Base-by-base conservation (phyloP, 2,329 filamentous ascomycete genomes). In the Didymella sp. region DNA sequence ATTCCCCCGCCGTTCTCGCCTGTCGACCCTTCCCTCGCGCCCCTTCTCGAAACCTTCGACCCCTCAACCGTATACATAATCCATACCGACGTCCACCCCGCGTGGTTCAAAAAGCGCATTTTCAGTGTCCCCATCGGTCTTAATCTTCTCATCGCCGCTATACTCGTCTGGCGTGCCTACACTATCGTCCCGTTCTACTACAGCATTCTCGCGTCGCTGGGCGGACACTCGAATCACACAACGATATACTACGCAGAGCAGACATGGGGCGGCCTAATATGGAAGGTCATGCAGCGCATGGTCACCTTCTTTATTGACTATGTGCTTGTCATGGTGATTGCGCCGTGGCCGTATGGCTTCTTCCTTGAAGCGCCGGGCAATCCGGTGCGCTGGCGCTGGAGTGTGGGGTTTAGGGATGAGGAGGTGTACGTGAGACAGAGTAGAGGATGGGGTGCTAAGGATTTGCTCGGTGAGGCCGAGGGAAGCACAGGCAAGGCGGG, bases 371-470 rank as follows among this genome's bases (percentile, higher is more conserved):
- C 83, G 80, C 69, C 90, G 78, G 76, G 74, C 2, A 86, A 85
- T 62, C 92, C 92, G 0, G 79, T 87, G 33, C 74, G 78, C 35
- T 97, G 93, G 92, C 86, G 93, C 45, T 85, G 85, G 76, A 81
- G 75, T 27, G 78, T 93, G 31, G 91, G 93, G 6, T 96, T 96
- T 75, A 82, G 85, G n/a, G 82, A 88, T 42, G 82, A 86, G 62
- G 94, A 97, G 80, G 83, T 96, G 45, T 88, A 96, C 60, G 89
- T 96, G 30, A 85, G 93, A 24, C 85, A 89, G 55, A 93, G 89
- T 72, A 83, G 89, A 56, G 83, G 83, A 51, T 96, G 92, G 91
- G 88, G 88, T 61, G 77, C 79, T 22, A 78, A 80, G 17, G 81
- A 90, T 47, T 70, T 85, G 60, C 75, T 85, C 55, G 83, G 81